Evolutionary conservation across 176 grass and related monocot species (phyloP).

Genomic region (Oropetium thomaeum): DNA sequence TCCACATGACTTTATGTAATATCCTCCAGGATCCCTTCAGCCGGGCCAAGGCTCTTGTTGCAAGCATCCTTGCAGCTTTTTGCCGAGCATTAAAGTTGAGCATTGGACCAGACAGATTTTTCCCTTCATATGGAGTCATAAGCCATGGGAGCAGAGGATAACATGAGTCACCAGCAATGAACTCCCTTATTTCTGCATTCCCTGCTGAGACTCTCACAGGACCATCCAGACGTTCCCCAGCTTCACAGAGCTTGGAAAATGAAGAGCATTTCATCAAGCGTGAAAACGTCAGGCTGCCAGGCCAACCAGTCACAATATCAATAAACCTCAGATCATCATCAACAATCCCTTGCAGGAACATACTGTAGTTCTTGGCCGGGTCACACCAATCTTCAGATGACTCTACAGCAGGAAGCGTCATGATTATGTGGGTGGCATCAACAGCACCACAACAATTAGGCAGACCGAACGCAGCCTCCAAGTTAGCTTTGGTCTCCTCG

Average conservation of each 20-base stretch:
- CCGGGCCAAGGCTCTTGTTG: slow-evolving; percentile 56
- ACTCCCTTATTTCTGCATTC: slow-evolving; percentile 71
- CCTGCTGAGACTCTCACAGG: slow-evolving; percentile 49
- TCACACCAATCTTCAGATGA: slow-evolving; percentile 95
- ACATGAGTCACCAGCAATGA: slow-evolving; percentile 66
- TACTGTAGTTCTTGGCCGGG: slow-evolving; percentile 83
- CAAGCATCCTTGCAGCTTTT: slow-evolving; percentile 56
- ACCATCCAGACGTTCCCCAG: slow-evolving; percentile 59
- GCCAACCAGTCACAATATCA: slow-evolving; percentile 91
- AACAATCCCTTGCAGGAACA: slow-evolving; percentile 88
- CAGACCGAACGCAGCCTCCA: slow-evolving; percentile 57
- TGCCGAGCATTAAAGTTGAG: slow-evolving; percentile 53
- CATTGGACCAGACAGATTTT: slow-evolving; percentile 47
- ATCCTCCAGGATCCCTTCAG: slow-evolving; percentile 97
- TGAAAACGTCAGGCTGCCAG: slow-evolving; percentile 77
- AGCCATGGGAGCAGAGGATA: slow-evolving; percentile 85
- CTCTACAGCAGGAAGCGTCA: slow-evolving; percentile 88
- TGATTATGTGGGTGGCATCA: slow-evolving; percentile 90
- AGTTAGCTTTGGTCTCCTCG: slow-evolving; percentile 60
- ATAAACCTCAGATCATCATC: slow-evolving; percentile 94
- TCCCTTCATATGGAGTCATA: slow-evolving; percentile 76
- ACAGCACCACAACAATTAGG: slow-evolving; percentile 89
- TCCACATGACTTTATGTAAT: slow-evolving; percentile 98
- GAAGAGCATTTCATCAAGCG: slow-evolving; percentile 74
- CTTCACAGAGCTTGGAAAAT: slow-evolving; percentile 79